Conservation (phyloP, 1,284 basidiomycete species). For the Tilletia walkeri region DNA sequence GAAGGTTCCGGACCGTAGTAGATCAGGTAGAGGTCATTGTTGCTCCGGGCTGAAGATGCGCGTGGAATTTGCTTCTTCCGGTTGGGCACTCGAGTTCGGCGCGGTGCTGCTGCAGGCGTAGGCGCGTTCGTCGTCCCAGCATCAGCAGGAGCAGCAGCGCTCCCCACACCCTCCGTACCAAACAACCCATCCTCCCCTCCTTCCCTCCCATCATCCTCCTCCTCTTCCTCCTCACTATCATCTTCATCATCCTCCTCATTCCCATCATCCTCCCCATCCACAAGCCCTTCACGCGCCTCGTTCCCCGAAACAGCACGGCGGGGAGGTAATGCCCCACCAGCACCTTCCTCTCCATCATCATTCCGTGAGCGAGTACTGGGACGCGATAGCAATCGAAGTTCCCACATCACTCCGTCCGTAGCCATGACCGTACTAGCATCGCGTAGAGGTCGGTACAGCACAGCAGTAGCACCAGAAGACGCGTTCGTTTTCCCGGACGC, state of each 20-base stretch:
- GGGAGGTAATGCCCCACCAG: no score
- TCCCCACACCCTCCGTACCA: background rate
- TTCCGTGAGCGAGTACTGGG: background rate
- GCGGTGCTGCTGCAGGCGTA: background rate
- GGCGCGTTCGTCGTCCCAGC: background rate
- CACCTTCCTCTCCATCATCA: background rate
- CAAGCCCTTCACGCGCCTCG: background rate
- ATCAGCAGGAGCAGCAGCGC: background rate
- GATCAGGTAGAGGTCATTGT: conserved; percentile 11
- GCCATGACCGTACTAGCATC: conserved; percentile 14
- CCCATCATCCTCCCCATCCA: conserved; percentile 15
- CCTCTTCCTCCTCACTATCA: background rate
- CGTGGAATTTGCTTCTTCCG: no score
- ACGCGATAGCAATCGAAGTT: background rate
- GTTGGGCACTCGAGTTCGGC: background rate
- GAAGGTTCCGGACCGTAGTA: conserved; percentile 4
- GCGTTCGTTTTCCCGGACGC: background rate
- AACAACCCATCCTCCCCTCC: background rate
- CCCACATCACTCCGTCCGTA: conserved; percentile 4
- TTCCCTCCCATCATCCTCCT: background rate
- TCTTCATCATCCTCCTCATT: conserved; percentile 18
- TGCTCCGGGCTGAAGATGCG: background rate
- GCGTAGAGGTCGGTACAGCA: background rate
- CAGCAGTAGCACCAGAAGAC: background rate
- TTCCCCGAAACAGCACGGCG: background rate